These are phyloP conservation scores for Clausena lansium DNA, from an alignment of 345 rosid species.

Conservation along the genomic window DNA sequence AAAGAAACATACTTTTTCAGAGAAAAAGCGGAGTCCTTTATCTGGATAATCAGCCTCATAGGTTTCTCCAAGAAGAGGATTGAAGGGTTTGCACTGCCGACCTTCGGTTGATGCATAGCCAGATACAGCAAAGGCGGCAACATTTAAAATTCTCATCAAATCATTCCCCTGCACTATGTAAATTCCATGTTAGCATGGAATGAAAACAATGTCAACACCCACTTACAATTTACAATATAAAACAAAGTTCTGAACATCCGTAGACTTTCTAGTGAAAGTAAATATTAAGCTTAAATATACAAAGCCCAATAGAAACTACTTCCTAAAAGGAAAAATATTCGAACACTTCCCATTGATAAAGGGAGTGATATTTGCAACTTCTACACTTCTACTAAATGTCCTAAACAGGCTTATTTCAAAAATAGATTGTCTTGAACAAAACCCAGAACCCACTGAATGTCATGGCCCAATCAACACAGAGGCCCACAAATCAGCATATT, in stretches of 20 bases:
- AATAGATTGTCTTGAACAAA: background rate
- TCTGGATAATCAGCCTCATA: constrained; percentile 99
- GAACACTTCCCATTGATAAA: background rate
- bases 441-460: background rate
- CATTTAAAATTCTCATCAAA: constrained; percentile 88
- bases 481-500: background rate
- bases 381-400: background rate
- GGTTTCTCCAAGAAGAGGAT: constrained; percentile 97
- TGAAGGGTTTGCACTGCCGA: constrained; percentile 95
- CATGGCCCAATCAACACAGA: background rate
- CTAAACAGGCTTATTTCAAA: constrained; percentile 2
- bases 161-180: constrained; percentile 72
- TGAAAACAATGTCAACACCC: constrained; percentile 19
- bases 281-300: background rate
- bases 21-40: constrained; percentile 93
- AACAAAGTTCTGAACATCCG: background rate
- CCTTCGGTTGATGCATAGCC: constrained; percentile 99
- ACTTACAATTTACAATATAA: background rate
- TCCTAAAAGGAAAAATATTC: background rate
- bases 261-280: background rate
- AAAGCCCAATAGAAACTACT: background rate
- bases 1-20: constrained; percentile 67
- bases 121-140: constrained; percentile 99
- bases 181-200: constrained; percentile 5
- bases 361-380: background rate